Evolutionary conservation across 805 yeast genomes (phyloP).

Genomic region (Sungouiella blattae): DNA sequence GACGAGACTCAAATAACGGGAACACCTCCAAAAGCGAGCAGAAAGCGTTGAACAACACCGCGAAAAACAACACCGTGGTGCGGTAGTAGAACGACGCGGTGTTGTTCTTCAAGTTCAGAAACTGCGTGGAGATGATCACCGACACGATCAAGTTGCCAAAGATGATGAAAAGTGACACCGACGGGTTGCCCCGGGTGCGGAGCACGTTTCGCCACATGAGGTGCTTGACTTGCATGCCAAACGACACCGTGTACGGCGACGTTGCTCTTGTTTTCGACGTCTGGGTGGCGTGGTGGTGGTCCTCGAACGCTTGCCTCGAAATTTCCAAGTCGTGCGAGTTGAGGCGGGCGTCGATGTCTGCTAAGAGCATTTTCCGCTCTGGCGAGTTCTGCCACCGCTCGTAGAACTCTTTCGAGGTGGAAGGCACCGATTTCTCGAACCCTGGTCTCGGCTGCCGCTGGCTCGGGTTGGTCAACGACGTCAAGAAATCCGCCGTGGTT

Average conservation of each 20-base stretch:
- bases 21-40: slow-evolving; percentile 59
- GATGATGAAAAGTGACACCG: slow-evolving; percentile 40
- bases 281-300: slow-evolving; percentile 50
- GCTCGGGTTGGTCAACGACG: slow-evolving; percentile 51
- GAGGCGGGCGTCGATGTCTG: slow-evolving; percentile 6
- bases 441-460: slow-evolving; percentile 47
- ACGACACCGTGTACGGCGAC: slow-evolving; percentile 54
- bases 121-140: slow-evolving; percentile 54
- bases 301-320: slow-evolving; percentile 22
- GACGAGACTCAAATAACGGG: slow-evolving; percentile 51
- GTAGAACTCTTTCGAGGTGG: slow-evolving; percentile 16
- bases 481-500: slow-evolving; percentile 58
- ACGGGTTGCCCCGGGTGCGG: slow-evolving; percentile 49
- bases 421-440: slow-evolving; percentile 47
- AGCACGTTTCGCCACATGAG: slow-evolving; percentile 44
- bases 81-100: slow-evolving; percentile 52
- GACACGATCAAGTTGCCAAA: slow-evolving; percentile 52
- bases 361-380: slow-evolving; percentile 26
- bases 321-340: neutral
- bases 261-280: slow-evolving; percentile 41
- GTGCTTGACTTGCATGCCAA: slow-evolving; percentile 48
- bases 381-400: slow-evolving; percentile 44
- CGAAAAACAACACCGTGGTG: slow-evolving; percentile 66
- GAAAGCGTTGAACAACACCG: slow-evolving; percentile 60
- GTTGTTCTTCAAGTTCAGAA: slow-evolving; percentile 44